These are phyloP conservation scores for Tetratostichococcus sp. DNA, from an alignment of 139 green algal species.

Conservation along the genomic window DNA sequence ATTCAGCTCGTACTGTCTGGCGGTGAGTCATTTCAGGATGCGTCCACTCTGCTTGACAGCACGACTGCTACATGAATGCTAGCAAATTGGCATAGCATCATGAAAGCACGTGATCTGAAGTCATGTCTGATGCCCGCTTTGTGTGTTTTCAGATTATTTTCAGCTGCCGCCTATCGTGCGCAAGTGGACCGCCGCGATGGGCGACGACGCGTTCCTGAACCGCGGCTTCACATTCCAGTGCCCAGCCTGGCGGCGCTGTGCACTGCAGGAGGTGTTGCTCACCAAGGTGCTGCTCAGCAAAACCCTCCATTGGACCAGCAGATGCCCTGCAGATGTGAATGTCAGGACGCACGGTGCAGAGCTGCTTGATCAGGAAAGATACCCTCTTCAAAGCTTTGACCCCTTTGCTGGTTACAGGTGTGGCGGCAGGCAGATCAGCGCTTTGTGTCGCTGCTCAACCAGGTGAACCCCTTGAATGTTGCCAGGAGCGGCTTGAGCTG, in stretches of 20 bases:
- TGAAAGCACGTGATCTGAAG: no score
- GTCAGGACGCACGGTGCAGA: no score
- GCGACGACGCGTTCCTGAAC: conserved; percentile 47
- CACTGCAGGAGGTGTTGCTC: conserved; percentile 47
- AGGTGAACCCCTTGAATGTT: conserved; percentile 27
- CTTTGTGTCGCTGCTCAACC: conserved; percentile 57
- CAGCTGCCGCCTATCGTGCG: conserved; percentile 42
- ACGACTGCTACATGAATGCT: no score
- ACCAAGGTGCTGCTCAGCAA: conserved; percentile 33
- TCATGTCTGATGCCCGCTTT: no score
- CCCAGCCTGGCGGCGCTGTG: conserved; percentile 44
- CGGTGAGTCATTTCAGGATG: no score
- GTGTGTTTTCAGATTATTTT: no score
- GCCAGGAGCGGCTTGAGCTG: no score
- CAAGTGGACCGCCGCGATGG: conserved; percentile 10
- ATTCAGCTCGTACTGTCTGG: conserved; percentile 65
- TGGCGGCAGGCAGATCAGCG: conserved; percentile 46
- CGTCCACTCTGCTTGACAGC: no score
- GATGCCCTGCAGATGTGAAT: neutral
- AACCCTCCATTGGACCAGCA: no score
- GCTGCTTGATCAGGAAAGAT: no score
- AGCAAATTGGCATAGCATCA: no score
- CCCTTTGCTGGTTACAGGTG: conserved; percentile 51
- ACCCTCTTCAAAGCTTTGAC: neutral
- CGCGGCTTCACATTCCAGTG: conserved; percentile 63